phyloP scores from a whole-genome alignment of 1,284 basidiomycete species.

The Polyporus tsugae region DNA sequence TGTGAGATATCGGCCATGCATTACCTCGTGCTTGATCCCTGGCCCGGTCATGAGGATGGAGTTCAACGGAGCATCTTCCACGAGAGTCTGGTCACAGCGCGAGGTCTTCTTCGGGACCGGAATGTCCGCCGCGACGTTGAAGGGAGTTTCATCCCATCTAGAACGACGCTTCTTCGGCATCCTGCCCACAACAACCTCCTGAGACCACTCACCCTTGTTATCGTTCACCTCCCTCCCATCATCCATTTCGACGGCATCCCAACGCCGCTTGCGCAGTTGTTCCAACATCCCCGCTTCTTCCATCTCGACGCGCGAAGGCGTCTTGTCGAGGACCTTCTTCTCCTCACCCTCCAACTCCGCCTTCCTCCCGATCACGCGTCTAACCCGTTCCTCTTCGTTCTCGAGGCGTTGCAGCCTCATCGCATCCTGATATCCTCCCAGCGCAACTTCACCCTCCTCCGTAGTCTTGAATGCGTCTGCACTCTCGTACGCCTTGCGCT shows the following conservation, averaged over 20 bases:
- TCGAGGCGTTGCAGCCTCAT: constrained; percentile 94
- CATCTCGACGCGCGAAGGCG: constrained; percentile 79
- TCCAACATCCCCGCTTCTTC: constrained; percentile 62
- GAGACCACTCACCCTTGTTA: constrained; percentile 70
- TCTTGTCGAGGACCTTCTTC: constrained; percentile 88
- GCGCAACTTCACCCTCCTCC: constrained; percentile 71
- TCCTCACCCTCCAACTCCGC: constrained; percentile 81
- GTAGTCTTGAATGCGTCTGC: constrained; percentile 78
- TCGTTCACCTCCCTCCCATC: constrained; percentile 69
- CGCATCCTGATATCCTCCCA: constrained; percentile 94
- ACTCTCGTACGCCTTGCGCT: constrained; percentile 79
- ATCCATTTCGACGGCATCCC: constrained; percentile 82
- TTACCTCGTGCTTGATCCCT: constrained; percentile 86
- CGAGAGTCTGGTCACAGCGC: constrained; percentile 94
- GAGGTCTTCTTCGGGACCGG: constrained; percentile 80
- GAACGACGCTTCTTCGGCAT: constrained; percentile 91
- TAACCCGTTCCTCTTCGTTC: constrained; percentile 91
- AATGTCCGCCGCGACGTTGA: constrained; percentile 57
- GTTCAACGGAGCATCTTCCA: constrained; percentile 65
- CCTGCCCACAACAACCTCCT: constrained; percentile 73
- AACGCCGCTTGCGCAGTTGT: constrained; percentile 78
- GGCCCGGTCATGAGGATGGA: constrained; percentile 88
- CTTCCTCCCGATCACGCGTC: constrained; percentile 88
- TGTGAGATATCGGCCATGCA: constrained; percentile 92
- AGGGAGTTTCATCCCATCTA: constrained; percentile 92